Evolutionary conservation across 2,329 filamentous ascomycete genomes (phyloP).

Genomic region (Curvularia hawaiiensis): DNA sequence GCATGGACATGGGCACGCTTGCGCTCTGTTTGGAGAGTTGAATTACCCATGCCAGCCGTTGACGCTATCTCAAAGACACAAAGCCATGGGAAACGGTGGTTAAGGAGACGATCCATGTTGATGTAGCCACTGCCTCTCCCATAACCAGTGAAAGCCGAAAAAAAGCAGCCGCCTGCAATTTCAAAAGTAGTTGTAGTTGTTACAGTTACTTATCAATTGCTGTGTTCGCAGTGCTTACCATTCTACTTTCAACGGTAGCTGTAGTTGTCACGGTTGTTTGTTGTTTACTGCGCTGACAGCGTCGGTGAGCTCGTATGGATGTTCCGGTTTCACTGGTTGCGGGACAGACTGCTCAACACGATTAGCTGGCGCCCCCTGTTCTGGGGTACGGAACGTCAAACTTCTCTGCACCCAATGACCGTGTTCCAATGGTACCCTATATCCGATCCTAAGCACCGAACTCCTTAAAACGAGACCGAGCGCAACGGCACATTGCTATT

Average conservation of each 20-base stretch:
- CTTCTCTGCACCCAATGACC: not conserved
- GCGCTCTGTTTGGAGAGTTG: not conserved
- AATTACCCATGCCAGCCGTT: constrained; percentile 1
- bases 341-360: not conserved
- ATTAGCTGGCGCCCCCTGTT: not conserved
- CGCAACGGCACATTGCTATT: constrained; percentile 44
- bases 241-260: no score
- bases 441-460: not conserved
- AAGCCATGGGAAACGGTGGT: constrained; percentile 2
- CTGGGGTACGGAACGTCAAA: not conserved
- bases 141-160: no score
- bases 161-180: no score
- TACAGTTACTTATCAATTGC: no score
- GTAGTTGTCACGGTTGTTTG: no score
- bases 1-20: constrained; percentile 6
- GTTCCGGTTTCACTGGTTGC: no score
- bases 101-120: not conserved
- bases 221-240: no score
- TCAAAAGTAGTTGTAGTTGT: no score
- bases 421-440: not conserved
- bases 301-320: no score
- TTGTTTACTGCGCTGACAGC: no score
- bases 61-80: constrained; percentile 2
- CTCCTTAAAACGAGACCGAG: not conserved
- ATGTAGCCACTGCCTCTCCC: not conserved